phyloP scores from a whole-genome alignment of 352 stramenopile genomes.

The Phytopythium chamaehyphon region DNA sequence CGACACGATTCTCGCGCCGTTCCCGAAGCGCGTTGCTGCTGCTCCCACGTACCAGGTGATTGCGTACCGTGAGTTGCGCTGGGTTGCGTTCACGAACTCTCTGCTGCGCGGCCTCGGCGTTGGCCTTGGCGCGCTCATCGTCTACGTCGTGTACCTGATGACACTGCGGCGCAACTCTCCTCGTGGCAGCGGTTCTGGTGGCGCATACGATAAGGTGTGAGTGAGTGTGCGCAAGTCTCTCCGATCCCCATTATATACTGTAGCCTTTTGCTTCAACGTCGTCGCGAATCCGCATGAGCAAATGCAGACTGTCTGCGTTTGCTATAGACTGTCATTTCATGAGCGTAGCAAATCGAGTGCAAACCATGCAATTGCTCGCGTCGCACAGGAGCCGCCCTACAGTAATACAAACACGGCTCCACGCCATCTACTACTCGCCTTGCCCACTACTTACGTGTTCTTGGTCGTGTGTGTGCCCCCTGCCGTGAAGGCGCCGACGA shows the following conservation, averaged over 20 bases:
- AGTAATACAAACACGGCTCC: constrained; percentile 1
- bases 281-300: neutral
- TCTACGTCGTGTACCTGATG: constrained; percentile 82
- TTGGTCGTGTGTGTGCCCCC: constrained; percentile 19
- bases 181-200: constrained; percentile 24
- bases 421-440: neutral
- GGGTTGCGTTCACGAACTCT: constrained; percentile 78
- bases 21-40: constrained; percentile 53
- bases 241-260: constrained; percentile 2
- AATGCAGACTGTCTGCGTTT: neutral
- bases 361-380: no score
- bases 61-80: constrained; percentile 75
- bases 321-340: no score
- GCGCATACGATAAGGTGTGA: constrained; percentile 80
- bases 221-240: neutral
- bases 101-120: constrained; percentile 71
- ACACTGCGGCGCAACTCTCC: constrained; percentile 43
- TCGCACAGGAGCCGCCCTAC: no score
- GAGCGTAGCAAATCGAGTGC: no score
- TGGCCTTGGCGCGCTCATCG: constrained; percentile 71
- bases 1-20: constrained; percentile 59
- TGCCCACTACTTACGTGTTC: constrained; percentile 17
- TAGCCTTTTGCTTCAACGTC: constrained; percentile 6
- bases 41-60: constrained; percentile 78
- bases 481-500: constrained; percentile 2